Conservation (phyloP, 129 eudicot genomes). For the Escallonia herrerae region DNA sequence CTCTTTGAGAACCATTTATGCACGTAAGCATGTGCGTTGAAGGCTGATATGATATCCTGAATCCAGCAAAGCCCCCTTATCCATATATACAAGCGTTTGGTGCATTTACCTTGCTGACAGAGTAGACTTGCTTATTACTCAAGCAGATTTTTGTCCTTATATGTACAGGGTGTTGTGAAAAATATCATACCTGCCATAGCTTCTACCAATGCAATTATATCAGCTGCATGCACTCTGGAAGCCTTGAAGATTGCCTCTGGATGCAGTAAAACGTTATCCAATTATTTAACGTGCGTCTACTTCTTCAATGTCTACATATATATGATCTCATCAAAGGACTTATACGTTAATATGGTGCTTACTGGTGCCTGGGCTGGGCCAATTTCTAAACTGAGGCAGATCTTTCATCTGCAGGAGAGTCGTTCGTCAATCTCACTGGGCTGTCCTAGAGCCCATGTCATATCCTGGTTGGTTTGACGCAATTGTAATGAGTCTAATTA, state of each 20-base stretch:
- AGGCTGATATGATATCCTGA: not conserved
- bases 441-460: too few species aligned
- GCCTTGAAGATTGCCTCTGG: conserved; percentile 91
- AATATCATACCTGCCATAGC: conserved; percentile 97
- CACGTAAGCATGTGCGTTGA: too few species aligned
- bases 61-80: not conserved
- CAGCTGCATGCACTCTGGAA: conserved; percentile 93
- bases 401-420: too few species aligned
- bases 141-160: not conserved
- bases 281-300: conserved; percentile 69
- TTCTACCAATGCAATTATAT: conserved; percentile 91
- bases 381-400: too few species aligned
- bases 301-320: conserved; percentile 1
- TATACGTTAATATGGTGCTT: too few species aligned
- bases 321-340: not conserved
- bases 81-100: conserved; percentile 10
- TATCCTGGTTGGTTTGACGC: too few species aligned
- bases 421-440: too few species aligned
- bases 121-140: conserved; percentile 13
- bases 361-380: too few species aligned
- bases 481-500: too few species aligned
- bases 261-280: conserved; percentile 83
- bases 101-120: conserved; percentile 6
- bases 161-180: conserved; percentile 87
- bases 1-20: too few species aligned